Evolutionary conservation across 306 rosid genomes (phyloP).

Genomic region (Adenanthera pavonina): DNA sequence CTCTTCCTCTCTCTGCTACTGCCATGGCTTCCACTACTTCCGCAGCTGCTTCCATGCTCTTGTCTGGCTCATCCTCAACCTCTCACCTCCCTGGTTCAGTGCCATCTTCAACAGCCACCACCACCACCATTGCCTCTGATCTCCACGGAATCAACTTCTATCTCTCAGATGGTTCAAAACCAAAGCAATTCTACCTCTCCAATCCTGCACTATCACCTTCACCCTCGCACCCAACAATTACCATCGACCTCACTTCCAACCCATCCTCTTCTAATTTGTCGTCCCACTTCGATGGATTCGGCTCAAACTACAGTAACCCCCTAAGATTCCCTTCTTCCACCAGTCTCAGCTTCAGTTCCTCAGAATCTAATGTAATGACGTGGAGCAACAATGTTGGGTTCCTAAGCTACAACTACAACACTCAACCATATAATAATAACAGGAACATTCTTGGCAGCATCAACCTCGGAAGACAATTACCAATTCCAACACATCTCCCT

Average conservation of each 20-base stretch:
- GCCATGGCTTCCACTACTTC: constrained; percentile 98
- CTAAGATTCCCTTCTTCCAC: constrained; percentile 56
- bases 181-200: constrained; percentile 63
- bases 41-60: constrained; percentile 87
- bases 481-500: constrained; percentile 29
- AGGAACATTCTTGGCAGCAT: constrained; percentile 47
- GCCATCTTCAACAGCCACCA: constrained; percentile 31
- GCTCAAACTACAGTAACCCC: constrained; percentile 48
- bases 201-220: constrained; percentile 63
- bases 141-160: constrained; percentile 66
- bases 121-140: constrained; percentile 35
- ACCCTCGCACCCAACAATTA: constrained; percentile 80
- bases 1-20: constrained; percentile 82
- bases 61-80: constrained; percentile 70
- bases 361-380: constrained; percentile 50
- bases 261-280: constrained; percentile 48
- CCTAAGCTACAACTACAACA: constrained; percentile 42
- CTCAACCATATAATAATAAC: constrained; percentile 42
- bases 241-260: constrained; percentile 76
- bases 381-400: constrained; percentile 58
- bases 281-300: constrained; percentile 51
- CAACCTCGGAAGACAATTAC: constrained; percentile 51
- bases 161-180: constrained; percentile 57
- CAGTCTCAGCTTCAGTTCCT: constrained; percentile 63
- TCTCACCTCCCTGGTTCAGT: constrained; percentile 32